A percentile compares a stretch with the other conserved stretches of the same genome.
phyloP scores from a whole-genome alignment of 1,284 basidiomycete species.

The Kalmanozyma brasiliensis region DNA sequence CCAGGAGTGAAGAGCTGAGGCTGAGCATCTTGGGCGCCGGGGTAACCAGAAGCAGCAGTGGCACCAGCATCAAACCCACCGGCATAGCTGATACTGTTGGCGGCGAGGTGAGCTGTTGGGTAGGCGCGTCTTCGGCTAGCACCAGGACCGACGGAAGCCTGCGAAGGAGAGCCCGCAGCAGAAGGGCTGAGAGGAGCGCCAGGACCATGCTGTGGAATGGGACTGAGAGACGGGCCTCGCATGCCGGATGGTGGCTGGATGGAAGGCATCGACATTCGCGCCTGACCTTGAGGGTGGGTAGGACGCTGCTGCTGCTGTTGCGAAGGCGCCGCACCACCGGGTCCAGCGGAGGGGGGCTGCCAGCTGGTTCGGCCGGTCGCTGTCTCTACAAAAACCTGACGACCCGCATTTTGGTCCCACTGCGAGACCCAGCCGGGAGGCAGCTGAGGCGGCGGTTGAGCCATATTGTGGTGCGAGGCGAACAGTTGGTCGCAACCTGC shows the following conservation, averaged over 20 bases:
- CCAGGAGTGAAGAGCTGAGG: constrained; percentile 53
- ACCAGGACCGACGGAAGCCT: constrained; percentile 67
- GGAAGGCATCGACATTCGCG: constrained; percentile 65
- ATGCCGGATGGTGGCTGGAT: constrained; percentile 57
- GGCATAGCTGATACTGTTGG: constrained; percentile 67
- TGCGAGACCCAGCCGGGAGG: constrained; percentile 89
- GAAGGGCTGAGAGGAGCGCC: constrained; percentile 48
- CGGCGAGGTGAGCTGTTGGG: constrained; percentile 68
- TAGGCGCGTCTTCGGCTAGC: constrained; percentile 69
- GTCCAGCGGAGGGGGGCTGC: constrained; percentile 62
- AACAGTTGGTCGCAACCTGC: too few relatives aligned
- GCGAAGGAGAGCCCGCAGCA: constrained; percentile 60
- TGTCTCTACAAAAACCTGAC: constrained; percentile 80
- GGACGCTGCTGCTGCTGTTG: constrained; percentile 53
- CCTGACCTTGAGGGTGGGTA: constrained; percentile 62
- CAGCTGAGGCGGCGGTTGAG: constrained; percentile 69
- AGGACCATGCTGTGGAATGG: constrained; percentile 42
- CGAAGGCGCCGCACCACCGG: constrained; percentile 18
- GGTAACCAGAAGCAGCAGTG: constrained; percentile 62
- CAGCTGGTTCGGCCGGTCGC: constrained; percentile 68
- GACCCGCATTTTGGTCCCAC: constrained; percentile 84
- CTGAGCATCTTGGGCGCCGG: constrained; percentile 36
- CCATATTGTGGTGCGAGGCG: constrained; percentile 14
- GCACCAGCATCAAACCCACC: constrained; percentile 69
- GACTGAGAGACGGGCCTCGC: constrained; percentile 42